Percentiles rank a stretch among this genome's conserved stretches.
Conservation (phyloP, 139 green algal species). For the Haematococcus sp. region DNA sequence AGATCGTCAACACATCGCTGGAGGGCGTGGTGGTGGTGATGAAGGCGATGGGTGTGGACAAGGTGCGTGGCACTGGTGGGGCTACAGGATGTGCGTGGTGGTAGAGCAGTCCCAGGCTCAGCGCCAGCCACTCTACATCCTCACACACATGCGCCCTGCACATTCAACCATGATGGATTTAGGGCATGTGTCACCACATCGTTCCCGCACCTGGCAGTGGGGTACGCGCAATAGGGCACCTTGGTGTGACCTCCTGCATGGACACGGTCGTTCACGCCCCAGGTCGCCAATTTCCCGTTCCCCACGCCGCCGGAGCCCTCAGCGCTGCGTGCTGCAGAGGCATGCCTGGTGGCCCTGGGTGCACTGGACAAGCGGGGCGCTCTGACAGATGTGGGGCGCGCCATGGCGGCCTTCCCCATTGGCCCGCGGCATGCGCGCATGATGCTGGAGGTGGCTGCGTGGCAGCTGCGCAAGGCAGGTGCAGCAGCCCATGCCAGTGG, state of each 20-base stretch:
- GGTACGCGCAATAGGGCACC: too few species aligned
- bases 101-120: too few species aligned
- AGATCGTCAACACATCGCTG: conserved; percentile 83
- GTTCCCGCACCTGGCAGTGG: too few species aligned
- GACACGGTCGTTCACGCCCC: conserved; percentile 1
- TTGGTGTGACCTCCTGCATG: too few species aligned
- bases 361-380: conserved; percentile 45
- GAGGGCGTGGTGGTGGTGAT: conserved; percentile 91
- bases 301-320: conserved; percentile 72
- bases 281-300: conserved; percentile 91
- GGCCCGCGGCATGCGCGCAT: conserved; percentile 85
- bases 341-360: conserved; percentile 62
- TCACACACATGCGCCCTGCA: not conserved
- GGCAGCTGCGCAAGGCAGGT: conserved; percentile 16
- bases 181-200: too few species aligned
- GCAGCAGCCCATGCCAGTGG: not conserved
- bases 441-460: conserved; percentile 73
- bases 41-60: conserved; percentile 91
- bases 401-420: conserved; percentile 87
- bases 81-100: not conserved
- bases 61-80: conserved; percentile 44
- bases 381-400: conserved; percentile 71
- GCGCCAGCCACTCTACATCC: not conserved
- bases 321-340: conserved; percentile 58
- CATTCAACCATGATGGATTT: too few species aligned